Conservation (phyloP, 2,329 filamentous ascomycete species). For the Ambrosiella beaveri region DNA sequence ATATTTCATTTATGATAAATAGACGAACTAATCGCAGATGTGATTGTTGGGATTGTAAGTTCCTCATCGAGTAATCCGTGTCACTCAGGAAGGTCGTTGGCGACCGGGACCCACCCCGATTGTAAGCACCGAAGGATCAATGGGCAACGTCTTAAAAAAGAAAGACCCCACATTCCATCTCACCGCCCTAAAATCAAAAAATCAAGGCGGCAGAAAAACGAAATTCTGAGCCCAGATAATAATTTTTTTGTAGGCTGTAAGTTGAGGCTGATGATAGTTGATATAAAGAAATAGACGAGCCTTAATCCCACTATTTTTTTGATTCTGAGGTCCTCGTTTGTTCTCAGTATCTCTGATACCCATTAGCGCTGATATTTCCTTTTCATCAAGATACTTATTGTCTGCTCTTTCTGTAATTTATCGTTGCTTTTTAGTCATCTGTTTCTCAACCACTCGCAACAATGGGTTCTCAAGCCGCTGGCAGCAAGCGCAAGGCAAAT, state of each 20-base stretch:
- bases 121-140: neutral
- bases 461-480: constrained; percentile 23
- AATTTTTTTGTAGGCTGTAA: neutral
- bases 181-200: neutral
- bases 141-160: neutral
- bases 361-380: neutral
- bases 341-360: neutral
- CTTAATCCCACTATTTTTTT: neutral
- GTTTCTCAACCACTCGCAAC: neutral
- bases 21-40: no score
- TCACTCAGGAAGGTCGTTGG: neutral
- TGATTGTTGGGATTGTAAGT: no score
- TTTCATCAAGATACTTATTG: neutral
- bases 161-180: neutral
- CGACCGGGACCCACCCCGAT: neutral
- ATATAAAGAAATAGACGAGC: neutral
- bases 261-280: neutral
- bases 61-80: no score
- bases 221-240: neutral
- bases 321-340: neutral
- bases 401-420: neutral
- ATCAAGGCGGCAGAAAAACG: neutral
- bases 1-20: no score
- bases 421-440: neutral
- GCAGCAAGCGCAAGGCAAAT: constrained; percentile 40